Conservation (phyloP, 139 green algal species). For the Asterochloris erici region DNA sequence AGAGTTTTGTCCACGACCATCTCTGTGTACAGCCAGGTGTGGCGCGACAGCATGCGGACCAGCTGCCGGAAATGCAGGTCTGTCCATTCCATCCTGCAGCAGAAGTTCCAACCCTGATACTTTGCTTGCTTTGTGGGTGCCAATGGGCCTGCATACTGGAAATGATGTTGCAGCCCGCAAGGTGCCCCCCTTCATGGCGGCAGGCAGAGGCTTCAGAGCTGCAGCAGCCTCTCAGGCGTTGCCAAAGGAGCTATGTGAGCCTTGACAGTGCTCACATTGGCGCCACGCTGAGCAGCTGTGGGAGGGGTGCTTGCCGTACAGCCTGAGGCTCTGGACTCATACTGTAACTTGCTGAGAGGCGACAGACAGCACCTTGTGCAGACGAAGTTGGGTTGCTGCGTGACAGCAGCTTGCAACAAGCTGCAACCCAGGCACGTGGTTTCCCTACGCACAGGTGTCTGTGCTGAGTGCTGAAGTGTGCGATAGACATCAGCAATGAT, state of each 20-base stretch:
- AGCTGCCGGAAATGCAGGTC: conserved; percentile 88
- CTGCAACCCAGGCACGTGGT: too few relatives aligned
- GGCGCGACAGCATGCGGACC: conserved; percentile 66
- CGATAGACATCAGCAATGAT: too few relatives aligned
- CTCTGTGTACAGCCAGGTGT: conserved; percentile 88
- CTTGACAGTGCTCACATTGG: conserved; percentile 60
- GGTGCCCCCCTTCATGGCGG: too few relatives aligned
- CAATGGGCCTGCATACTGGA: neutral
- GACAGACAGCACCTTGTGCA: too few relatives aligned
- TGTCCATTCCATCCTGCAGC: conserved; percentile 88
- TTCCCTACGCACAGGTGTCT: too few relatives aligned
- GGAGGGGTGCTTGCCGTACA: neutral
- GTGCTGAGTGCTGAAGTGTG: too few relatives aligned
- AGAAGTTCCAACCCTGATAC: neutral
- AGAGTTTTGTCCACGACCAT: conserved; percentile 94
- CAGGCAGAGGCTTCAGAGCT: too few relatives aligned
- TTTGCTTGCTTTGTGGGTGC: neutral
- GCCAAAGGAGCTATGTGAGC: neutral
- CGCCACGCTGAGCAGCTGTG: conserved; percentile 69
- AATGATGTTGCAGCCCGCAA: too few relatives aligned
- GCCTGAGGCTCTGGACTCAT: neutral
- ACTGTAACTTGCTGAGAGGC: too few relatives aligned
- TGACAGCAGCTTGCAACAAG: too few relatives aligned
- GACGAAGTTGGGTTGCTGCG: too few relatives aligned
- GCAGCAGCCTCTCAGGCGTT: too few relatives aligned